Base-by-base conservation (phyloP, 2,329 filamentous ascomycete genomes). In the Aspergillus sp. region DNA sequence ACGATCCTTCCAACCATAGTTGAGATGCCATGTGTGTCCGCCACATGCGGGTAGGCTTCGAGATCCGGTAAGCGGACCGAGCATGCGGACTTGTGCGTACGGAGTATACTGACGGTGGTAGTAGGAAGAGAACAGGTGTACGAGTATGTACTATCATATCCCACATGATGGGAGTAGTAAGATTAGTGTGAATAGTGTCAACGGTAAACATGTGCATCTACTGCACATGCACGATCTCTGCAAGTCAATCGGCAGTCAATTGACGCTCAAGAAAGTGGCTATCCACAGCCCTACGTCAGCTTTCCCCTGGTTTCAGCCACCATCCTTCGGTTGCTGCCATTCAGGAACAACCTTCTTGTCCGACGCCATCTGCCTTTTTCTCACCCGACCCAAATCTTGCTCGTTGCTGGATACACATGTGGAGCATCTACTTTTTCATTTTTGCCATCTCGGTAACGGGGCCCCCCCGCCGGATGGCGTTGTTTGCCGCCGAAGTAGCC, bases 331-430 rank as follows among this genome's bases (percentile, higher is more conserved):
- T 17, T 17, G 40, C 40, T 13, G 40, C 11, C 16, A 9, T 19
- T 17, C 40, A 42, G 40, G 40, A 42, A 42, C 40, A 42, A 42
- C 40, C 40, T 42, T 42, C 17, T n/a, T 42, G 16, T n/a, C 40
- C 40, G 17, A 21, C 11, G 16, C 19, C 14, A 17, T 42, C 17
- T 17, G 19, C 17, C 19, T 21, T 42, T 42, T 20, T 42, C 40
- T 42, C 16, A 42, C 40, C 40, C 40, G 40, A 42, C n/a, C 40
- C 40, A 42, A 9, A 21, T 42, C 40, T 42, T 13, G 17, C 19
- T 13, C 5, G 5, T 42, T 6, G 20, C 11, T 42, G 40, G 40
- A 19, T 42, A 42, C 11, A 42, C 16, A 23, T 42, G 40, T 42
- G 40, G 40, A 42, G 40, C n/a, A 42, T 45, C 43, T 2, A n/a